Evolutionary conservation across 176 grass and related monocot genomes (phyloP), one percentile per base, ranked within the genome.

Genomic region (Calamus simplicifolius): DNA sequence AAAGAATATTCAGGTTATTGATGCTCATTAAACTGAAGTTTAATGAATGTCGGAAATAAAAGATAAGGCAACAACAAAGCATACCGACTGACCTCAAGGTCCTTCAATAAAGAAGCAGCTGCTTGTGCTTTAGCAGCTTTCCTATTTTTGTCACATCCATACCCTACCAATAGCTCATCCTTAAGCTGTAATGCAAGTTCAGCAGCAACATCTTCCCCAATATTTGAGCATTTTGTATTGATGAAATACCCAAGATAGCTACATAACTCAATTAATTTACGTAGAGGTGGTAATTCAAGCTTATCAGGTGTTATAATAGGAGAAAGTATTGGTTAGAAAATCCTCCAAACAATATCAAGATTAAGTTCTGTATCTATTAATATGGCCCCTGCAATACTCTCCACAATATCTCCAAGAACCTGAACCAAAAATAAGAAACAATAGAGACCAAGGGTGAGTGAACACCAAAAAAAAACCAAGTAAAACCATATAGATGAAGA

Each of bases 331-430:
- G 56, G 56, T 28, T 29, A 3, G 14, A 59, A 59, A 27, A 59
- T 28, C 25, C 16, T 1, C 56, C 56, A 59, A 14, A 59, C 26
- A 14, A 59, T 28, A 28, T 59, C 56, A 2, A 59, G 19, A 28
- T 28, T 59, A 59, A 59, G 56, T 27, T 59, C 56, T 16, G 56
- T 29, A 25, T 59, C 56, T 16, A 59, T 59, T 5, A 59, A 28
- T 59, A 29, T 5, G 29, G 56, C 56, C 15, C 56, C 56, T 27
- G 56, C 56, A 27, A 59, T 59, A 59, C 56, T 59, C 25, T n/a
- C 56, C 19, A 59, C 27, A 17, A 59, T 16, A 59, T 59, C 56
- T 59, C 56, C 56, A 28, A 59, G 56, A 29, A 59, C 56, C 56
- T 59, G 56, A 59, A 16, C 15, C 12, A 59, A 16, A 56, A 6